phyloP scores from a whole-genome alignment of 148 eudicot species.

The Tetragonia tetragonoides region DNA sequence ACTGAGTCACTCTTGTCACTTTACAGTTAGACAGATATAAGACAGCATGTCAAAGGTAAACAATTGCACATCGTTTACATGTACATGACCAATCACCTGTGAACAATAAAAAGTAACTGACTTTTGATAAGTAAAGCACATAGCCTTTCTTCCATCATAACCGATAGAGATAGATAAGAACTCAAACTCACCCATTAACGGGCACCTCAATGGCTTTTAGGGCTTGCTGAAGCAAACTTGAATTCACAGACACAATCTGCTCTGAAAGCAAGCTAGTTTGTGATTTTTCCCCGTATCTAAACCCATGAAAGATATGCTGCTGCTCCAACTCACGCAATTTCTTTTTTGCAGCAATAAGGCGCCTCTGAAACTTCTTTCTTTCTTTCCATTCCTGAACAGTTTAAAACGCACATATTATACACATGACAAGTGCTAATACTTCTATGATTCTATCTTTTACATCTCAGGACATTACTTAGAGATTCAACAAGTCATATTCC shows the following conservation, averaged over 20 bases:
- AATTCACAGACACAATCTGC: conserved; percentile 64
- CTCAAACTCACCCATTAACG: conserved; percentile 46
- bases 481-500: background rate
- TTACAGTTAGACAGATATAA: background rate
- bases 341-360: conserved; percentile 87
- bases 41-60: background rate
- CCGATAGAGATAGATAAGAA: background rate
- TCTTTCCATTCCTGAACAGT: conserved; percentile 83
- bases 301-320: conserved; percentile 84
- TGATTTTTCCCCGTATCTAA: conserved; percentile 65
- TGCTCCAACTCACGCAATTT: conserved; percentile 80
- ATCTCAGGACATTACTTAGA: background rate
- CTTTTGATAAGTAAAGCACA: background rate
- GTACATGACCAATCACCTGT: background rate
- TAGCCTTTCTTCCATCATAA: background rate
- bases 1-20: background rate
- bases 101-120: background rate
- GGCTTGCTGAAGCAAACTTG: conserved; percentile 74
- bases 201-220: conserved; percentile 41
- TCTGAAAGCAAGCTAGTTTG: conserved; percentile 61
- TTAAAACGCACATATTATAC: background rate
- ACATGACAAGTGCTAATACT: background rate
- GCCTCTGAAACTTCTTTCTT: conserved; percentile 76
- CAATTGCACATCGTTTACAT: background rate
- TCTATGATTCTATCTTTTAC: background rate